Base-by-base conservation (phyloP, 495 filamentous ascomycete species). In the Cetradonia linearis region DNA sequence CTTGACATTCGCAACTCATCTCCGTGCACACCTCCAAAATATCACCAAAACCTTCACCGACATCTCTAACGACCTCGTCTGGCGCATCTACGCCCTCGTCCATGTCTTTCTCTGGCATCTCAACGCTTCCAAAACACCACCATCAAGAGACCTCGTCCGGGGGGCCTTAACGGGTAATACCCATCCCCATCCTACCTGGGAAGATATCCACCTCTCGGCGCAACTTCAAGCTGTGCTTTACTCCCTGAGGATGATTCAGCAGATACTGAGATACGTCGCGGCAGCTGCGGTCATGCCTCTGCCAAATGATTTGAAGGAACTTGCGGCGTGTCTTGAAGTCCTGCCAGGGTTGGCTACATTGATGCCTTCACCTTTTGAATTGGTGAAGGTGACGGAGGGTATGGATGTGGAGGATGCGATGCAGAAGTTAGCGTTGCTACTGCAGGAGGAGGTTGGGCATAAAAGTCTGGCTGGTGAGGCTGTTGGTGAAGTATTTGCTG, bases 181-280 rank as follows among this genome's bases (percentile, higher is more conserved):
- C 63, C 68, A 62, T 3, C 36, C 67, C 30, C 55, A 30, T 1
- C 54, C 69, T 2, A 68, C 69, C 9, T 89, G 86, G 87, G 75
- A 77, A 2, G 75, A 80, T 28, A 68, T 88, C 25, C 86, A 91
- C 53, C 74, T 86, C 13, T 66, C 75, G 14, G 85, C 84, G 6
- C 82, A 87, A 61, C 68, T 82, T 0, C 81, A 87, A 33, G 81
- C 81, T 3, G 77, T 77, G 5, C 71, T 79, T 8, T 89, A 89
- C 63, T 87, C 86, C 0, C 64, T 90, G 0, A 77, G 86, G 31
- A 84, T 89, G 60, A 65, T 84, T 3, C 73, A 75, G 36, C 85
- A 89, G 61, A 67, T 84, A 2, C 55, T 83, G 10, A 61, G 5
- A 11, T 62, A 59, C 23, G 7, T 53, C 18, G 14, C 36, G 2